Base-by-base conservation (phyloP, 352 stramenopile species). In the Pythium phragmitis region DNA sequence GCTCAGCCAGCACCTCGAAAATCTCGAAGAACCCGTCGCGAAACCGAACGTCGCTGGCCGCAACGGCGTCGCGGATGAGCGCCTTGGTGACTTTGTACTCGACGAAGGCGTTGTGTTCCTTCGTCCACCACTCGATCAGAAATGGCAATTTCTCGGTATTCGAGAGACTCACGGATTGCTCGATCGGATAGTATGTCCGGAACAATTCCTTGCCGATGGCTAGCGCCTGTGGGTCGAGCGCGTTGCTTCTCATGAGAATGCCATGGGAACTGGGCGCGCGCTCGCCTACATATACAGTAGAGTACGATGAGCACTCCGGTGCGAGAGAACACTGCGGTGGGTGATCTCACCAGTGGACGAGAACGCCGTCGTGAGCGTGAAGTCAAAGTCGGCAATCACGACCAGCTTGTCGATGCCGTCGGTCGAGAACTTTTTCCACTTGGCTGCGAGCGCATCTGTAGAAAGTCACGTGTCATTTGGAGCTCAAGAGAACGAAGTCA, bases 321-420 rank as follows among this genome's bases (percentile, higher is more conserved):
- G 34, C 34, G 34, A 39, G 7, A 39, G 34, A 13, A 9, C 34
- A 13, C 34, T 39, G 34, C 7, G 34, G 1, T 39, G 11, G 11
- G 11, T 9, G 21, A 4, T 33, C 54, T 26, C 9, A 63, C 57
- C 57, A n/a, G 3, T 57, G 26, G 72, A 67, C 36, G 82, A 88
- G 68, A 77, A 88, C 23, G 81, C 80, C 9, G 82, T 79, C 37
- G 85, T 92, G 53, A 94, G 72, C 41, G 85, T 94, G 23, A 91
- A 86, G 67, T 94, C 85, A 67, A 94, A 94, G 61, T 94, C 85
- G 2, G 85, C 73, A 57, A 94, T 94, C 56, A 94, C 79, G 37
- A 94, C 66, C 28, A 94, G 77, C 58, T 87, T 79, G 57, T 85
- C 73, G 11, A 88, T 59, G 37, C 82, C 77, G 42, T 90, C 82